Base-by-base conservation (phyloP, 345 rosid genomes). In the Gossypioides kirkii region DNA sequence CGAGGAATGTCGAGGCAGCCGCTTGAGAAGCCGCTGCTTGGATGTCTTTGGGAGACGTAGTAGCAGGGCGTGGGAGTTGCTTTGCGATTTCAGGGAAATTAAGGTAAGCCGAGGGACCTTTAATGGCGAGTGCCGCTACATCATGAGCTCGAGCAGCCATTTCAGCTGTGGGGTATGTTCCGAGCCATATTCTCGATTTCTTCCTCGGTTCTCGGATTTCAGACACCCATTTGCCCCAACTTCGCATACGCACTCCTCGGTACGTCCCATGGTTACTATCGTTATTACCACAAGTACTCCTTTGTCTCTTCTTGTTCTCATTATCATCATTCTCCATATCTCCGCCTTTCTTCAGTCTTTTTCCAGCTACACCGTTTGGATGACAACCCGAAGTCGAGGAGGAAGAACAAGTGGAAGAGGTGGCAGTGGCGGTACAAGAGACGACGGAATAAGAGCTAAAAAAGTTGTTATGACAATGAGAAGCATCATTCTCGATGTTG, bases 141-240 rank as follows among this genome's bases (percentile, higher is more conserved):
- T 90, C 96, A 41, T 90, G 96, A 61, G 96, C 96, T 73, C 93
- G 86, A 79, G 96, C 96, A 1, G 96, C 96, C 96, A 88, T 90
- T 80, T 90, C 88, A 8, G 96, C 89, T 25, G 88, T 87, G 18
- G 89, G 87, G 80, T 76, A 88, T 17, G 96, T 90, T 8, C 96
- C 96, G 8, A 90, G 89, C 96, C 96, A 90, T 66, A 90, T 90
- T 82, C 96, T 87, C 26, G 96, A 90, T 71, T 90, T 90, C 75
- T 90, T 90, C 68, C 82, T 81, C 0, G 96, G 96, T 69, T 90
- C 93, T 73, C 96, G 81, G 59, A 90, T 90, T 74, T 90, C 96
- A 1, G 91, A 90, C 12, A 90, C 96, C 96, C 96, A 90, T 86
- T 87, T 90, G 17, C 96, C 96, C 96, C 96, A 90, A 38, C 90